phyloP scores from a whole-genome alignment of 1,284 basidiomycete species.

The Inonotus obliquus region DNA sequence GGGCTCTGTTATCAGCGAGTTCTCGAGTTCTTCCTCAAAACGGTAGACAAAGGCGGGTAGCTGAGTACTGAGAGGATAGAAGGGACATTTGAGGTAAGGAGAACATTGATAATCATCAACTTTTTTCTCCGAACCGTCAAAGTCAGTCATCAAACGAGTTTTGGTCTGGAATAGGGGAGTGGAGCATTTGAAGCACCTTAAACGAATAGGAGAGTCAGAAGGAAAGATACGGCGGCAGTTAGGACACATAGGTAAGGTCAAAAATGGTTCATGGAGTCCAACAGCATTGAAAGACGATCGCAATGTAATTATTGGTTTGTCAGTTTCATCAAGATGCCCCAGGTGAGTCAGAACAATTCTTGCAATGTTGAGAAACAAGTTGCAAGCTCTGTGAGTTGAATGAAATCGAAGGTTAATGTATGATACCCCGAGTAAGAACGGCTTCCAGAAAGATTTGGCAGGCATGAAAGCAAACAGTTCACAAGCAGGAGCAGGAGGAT shows the following conservation, averaged over 20 bases:
- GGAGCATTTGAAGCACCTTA: background rate
- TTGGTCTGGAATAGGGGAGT: background rate
- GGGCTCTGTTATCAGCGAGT: background rate
- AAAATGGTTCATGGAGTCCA: slow-evolving; percentile 4
- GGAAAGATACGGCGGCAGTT: slow-evolving; percentile 1
- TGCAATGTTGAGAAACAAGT: background rate
- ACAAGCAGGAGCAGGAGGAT: background rate
- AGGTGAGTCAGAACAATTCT: background rate
- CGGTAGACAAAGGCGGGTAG: slow-evolving; percentile 14
- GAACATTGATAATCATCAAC: background rate
- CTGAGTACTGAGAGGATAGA: background rate
- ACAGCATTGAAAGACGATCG: background rate
- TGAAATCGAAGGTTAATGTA: slow-evolving; percentile 4
- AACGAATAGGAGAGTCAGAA: background rate
- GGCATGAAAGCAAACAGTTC: background rate
- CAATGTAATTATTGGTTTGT: background rate
- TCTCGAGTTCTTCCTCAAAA: slow-evolving; percentile 4
- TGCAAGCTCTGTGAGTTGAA: background rate
- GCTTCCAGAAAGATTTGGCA: background rate
- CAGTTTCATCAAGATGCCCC: background rate
- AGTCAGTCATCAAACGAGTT: background rate
- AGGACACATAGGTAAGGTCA: slow-evolving; percentile 2
- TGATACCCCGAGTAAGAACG: background rate
- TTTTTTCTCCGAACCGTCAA: background rate
- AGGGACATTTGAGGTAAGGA: slow-evolving; percentile 4